Conservation (phyloP, 371 early-diverging fungal genomes). For the Mucor sp. region DNA sequence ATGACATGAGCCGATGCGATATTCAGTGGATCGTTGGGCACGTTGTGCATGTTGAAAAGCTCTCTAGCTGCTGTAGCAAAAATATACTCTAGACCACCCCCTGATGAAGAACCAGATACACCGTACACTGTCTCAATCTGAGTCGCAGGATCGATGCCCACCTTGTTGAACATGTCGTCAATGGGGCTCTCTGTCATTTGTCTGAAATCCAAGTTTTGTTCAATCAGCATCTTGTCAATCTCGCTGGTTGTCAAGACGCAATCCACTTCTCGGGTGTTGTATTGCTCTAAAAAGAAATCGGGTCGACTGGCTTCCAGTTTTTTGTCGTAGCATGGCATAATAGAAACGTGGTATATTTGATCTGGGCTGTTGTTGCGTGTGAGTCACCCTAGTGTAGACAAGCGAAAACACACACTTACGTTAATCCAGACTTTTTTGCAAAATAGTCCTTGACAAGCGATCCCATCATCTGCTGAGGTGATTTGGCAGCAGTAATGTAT, state of each 20-base stretch:
- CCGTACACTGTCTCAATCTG: slow-evolving; percentile 53
- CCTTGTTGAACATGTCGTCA: slow-evolving; percentile 59
- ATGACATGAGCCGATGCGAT: slow-evolving; percentile 29
- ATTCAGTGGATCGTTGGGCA: slow-evolving; percentile 39
- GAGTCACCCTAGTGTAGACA: neutral
- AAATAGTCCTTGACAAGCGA: slow-evolving; percentile 83
- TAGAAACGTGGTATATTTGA: slow-evolving; percentile 86
- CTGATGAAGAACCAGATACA: slow-evolving; percentile 82
- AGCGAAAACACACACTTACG: slow-evolving; percentile 29
- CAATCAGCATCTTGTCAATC: slow-evolving; percentile 79
- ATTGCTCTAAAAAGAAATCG: slow-evolving; percentile 84
- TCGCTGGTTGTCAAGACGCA: slow-evolving; percentile 91
- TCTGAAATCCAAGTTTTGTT: slow-evolving; percentile 55
- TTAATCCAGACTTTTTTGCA: slow-evolving; percentile 60
- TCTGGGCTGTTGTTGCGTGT: slow-evolving; percentile 47
- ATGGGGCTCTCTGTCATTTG: slow-evolving; percentile 54
- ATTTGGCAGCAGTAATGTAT: slow-evolving; percentile 82
- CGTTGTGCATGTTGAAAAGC: slow-evolving; percentile 67
- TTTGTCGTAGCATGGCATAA: slow-evolving; percentile 99
- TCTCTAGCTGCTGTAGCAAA: slow-evolving; percentile 79
- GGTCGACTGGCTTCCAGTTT: slow-evolving; percentile 94
- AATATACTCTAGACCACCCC: slow-evolving; percentile 89
- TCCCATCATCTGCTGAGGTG: slow-evolving; percentile 97
- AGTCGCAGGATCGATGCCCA: slow-evolving; percentile 40
- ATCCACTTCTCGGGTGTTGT: slow-evolving; percentile 88